Conservation (phyloP, 2,329 filamentous ascomycete genomes). For the Cladophialophora psammophila region DNA sequence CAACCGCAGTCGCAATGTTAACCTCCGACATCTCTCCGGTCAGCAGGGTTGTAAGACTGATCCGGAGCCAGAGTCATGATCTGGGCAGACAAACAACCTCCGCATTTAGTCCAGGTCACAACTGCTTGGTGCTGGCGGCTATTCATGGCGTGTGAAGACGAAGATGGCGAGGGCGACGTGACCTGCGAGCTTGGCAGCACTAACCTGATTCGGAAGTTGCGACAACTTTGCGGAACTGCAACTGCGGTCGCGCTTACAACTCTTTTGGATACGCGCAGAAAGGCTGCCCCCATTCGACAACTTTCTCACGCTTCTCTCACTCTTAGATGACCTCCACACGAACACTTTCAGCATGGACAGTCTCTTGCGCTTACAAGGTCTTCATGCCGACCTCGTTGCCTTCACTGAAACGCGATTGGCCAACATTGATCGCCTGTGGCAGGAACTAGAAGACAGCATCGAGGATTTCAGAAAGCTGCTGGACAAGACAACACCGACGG, state of each 20-base stretch:
- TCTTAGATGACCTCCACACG: slow-evolving; percentile 27
- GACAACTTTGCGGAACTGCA: background rate
- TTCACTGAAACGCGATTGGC: slow-evolving; percentile 75
- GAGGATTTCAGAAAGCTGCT: slow-evolving; percentile 74
- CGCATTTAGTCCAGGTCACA: background rate
- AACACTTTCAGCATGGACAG: slow-evolving; percentile 77
- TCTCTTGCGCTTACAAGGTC: slow-evolving; percentile 78
- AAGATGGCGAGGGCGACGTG: slow-evolving; percentile 3
- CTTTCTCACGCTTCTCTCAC: slow-evolving; percentile 14
- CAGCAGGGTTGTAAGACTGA: background rate
- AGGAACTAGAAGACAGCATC: slow-evolving; percentile 70
- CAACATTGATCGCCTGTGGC: slow-evolving; percentile 72
- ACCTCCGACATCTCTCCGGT: slow-evolving; percentile 50
- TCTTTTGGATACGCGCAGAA: slow-evolving; percentile 23
- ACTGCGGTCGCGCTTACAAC: slow-evolving; percentile 20
- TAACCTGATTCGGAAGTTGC: slow-evolving; percentile 18
- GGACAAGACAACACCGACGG: slow-evolving; percentile 76
- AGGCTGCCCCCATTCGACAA: background rate
- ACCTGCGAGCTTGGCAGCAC: slow-evolving; percentile 3
- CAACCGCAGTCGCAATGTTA: slow-evolving; percentile 52
- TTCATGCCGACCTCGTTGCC: slow-evolving; percentile 84
- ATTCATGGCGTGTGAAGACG: background rate
- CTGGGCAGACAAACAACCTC: background rate
- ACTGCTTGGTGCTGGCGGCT: background rate
- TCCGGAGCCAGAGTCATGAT: slow-evolving; percentile 11